Percentiles rank a stretch among this genome's conserved stretches.
These are phyloP conservation scores for Combretum micranthum DNA, from an alignment of 345 rosid genomes.

Conservation along the genomic window DNA sequence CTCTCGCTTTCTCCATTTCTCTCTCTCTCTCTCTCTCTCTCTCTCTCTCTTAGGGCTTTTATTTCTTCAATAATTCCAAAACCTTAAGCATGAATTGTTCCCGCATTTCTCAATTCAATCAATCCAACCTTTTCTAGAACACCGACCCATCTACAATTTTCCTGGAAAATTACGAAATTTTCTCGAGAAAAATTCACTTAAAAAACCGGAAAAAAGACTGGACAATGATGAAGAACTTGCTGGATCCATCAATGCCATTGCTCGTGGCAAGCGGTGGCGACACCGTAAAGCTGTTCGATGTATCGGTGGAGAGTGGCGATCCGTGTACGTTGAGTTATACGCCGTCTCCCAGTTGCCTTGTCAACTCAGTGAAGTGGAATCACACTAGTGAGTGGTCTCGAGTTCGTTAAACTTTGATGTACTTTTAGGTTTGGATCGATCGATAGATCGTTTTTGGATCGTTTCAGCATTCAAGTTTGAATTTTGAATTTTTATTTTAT, in stretches of 20 bases:
- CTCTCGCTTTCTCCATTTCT: background rate
- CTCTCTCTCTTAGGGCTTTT: conserved; percentile 10
- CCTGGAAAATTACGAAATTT: too few species aligned
- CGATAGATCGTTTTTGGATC: background rate
- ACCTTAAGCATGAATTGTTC: too few species aligned
- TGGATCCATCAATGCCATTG: conserved; percentile 61
- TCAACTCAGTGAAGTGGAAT: conserved; percentile 92
- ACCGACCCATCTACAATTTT: too few species aligned
- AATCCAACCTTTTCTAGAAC: too few species aligned
- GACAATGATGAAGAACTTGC: conserved; percentile 32
- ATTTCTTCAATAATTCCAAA: too few species aligned
- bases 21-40: conserved; percentile 1
- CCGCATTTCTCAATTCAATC: too few species aligned
- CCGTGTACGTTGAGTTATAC: conserved; percentile 72
- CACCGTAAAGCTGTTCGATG: conserved; percentile 83
- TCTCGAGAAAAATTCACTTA: too few species aligned
- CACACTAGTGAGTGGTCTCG: conserved; percentile 60
- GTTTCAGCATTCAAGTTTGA: too few species aligned
- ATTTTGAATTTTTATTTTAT: too few species aligned
- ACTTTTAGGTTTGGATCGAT: background rate
- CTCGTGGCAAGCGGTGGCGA: conserved; percentile 84
- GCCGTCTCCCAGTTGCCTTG: conserved; percentile 62
- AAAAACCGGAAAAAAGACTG: background rate
- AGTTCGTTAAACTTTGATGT: background rate
- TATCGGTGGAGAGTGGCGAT: conserved; percentile 62